Percentiles rank a stretch among this genome's conserved stretches.
These are phyloP conservation scores for Acer campestre DNA, from an alignment of 345 rosid genomes.

Conservation along the genomic window DNA sequence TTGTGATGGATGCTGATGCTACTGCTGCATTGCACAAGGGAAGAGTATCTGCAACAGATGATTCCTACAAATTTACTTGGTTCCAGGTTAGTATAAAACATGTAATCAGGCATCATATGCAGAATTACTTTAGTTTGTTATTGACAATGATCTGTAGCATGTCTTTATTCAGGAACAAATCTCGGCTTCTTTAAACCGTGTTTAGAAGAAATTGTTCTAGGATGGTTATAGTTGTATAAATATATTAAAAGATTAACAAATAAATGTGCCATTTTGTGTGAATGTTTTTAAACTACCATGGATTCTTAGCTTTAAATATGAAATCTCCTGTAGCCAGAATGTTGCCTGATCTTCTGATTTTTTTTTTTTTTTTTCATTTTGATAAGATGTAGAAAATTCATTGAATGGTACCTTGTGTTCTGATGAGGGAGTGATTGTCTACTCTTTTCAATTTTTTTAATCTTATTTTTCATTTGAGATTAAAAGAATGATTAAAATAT, in stretches of 20 bases:
- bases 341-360: background rate
- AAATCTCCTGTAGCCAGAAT: background rate
- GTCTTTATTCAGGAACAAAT: too few relatives aligned
- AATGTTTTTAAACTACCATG: background rate
- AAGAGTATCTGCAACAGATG: conserved; percentile 71
- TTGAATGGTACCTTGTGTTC: too few relatives aligned
- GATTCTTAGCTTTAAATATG: background rate
- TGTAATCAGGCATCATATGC: conserved; percentile 1
- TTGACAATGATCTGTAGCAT: background rate
- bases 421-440: too few relatives aligned
- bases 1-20: conserved; percentile 93
- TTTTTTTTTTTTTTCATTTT: too few relatives aligned
- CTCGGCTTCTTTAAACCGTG: background rate
- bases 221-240: background rate
- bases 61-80: conserved; percentile 80
- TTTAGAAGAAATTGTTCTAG: conserved; percentile 7
- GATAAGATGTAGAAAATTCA: too few relatives aligned
- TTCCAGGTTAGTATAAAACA: conserved; percentile 46
- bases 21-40: conserved; percentile 76
- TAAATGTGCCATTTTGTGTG: too few relatives aligned
- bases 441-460: too few relatives aligned
- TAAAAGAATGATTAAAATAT: too few relatives aligned
- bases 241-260: too few relatives aligned
- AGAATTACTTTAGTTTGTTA: conserved; percentile 4
- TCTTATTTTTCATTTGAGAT: too few relatives aligned